Conservation (phyloP, 2,329 filamentous ascomycete species). For the Phymatotrichopsis omnivora region DNA sequence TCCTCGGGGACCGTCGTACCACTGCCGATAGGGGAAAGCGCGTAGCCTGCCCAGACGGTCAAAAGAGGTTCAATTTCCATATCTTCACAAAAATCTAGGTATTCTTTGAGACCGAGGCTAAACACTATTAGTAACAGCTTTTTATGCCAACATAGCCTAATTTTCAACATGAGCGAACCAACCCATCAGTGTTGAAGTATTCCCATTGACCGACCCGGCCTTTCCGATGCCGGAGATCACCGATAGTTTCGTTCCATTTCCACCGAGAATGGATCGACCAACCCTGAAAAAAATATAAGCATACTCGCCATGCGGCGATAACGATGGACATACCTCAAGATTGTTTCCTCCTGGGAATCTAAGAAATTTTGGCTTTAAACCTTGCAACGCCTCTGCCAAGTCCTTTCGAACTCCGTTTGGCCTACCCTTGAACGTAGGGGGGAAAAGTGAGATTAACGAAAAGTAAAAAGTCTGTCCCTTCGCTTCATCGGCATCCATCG, state of each 20-base stretch:
- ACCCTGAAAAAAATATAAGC: slow-evolving; percentile 25
- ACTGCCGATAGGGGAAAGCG: slow-evolving; percentile 37
- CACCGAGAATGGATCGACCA: slow-evolving; percentile 26
- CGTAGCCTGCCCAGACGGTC: slow-evolving; percentile 49
- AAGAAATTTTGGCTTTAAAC: slow-evolving; percentile 47
- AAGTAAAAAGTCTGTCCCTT: slow-evolving; percentile 43
- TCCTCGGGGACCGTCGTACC: slow-evolving; percentile 40
- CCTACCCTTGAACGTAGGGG: slow-evolving; percentile 48
- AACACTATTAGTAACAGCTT: not conserved
- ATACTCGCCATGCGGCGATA: no score
- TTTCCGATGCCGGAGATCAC: slow-evolving; percentile 39
- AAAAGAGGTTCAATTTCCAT: slow-evolving; percentile 48
- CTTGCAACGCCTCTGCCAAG: slow-evolving; percentile 45
- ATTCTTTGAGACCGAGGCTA: slow-evolving; percentile 50
- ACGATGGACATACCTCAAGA: slow-evolving; percentile 34
- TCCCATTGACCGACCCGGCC: slow-evolving; percentile 28
- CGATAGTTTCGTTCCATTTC: slow-evolving; percentile 41
- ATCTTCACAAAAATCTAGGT: slow-evolving; percentile 51
- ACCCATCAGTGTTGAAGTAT: slow-evolving; percentile 29
- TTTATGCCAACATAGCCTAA: no score
- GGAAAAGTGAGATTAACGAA: slow-evolving; percentile 50
- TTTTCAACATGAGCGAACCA: no score
- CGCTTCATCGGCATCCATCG: slow-evolving; percentile 41
- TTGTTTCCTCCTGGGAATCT: slow-evolving; percentile 58
- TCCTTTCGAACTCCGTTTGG: slow-evolving; percentile 49